Conservation (phyloP, 371 early-diverging fungal species). For the Coemansia sp. region DNA sequence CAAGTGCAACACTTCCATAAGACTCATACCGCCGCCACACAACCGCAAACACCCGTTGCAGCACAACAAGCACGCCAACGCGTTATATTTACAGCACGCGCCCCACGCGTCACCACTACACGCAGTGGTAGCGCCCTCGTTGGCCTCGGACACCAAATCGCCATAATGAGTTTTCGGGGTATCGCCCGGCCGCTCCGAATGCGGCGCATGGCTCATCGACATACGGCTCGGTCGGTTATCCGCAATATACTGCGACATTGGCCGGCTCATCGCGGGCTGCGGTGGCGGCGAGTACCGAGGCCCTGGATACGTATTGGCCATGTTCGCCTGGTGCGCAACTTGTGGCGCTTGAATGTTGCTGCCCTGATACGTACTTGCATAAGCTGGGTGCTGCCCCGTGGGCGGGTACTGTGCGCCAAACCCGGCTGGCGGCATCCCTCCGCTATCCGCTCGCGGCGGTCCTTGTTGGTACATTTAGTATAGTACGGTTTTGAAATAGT, state of each 20-base stretch:
- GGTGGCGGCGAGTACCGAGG: conserved; percentile 21
- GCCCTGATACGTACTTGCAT: neutral
- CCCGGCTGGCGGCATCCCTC: conserved; percentile 21
- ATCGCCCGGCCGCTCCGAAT: neutral
- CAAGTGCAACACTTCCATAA: conserved; percentile 29
- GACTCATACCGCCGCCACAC: conserved; percentile 41
- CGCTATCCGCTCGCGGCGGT: conserved; percentile 11
- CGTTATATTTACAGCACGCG: conserved; percentile 47
- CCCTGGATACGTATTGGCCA: conserved; percentile 2
- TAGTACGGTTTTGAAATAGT: neutral
- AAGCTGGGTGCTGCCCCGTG: conserved; percentile 9
- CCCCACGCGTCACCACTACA: conserved; percentile 41
- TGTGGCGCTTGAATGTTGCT: conserved; percentile 10
- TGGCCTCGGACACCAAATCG: conserved; percentile 34
- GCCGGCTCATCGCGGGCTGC: conserved; percentile 18
- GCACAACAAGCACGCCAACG: conserved; percentile 36
- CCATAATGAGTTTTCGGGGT: conserved; percentile 28
- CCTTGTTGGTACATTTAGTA: conserved; percentile 22
- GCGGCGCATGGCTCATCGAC: conserved; percentile 6
- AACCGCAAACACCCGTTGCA: conserved; percentile 45
- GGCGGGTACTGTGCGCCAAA: conserved; percentile 14
- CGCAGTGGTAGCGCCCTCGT: conserved; percentile 10
- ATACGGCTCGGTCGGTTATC: conserved; percentile 14
- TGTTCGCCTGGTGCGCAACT: conserved; percentile 11
- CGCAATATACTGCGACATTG: conserved; percentile 26